Evolutionary conservation across 805 yeast genomes (phyloP).

Genomic region (Metschnikowia proteae): DNA sequence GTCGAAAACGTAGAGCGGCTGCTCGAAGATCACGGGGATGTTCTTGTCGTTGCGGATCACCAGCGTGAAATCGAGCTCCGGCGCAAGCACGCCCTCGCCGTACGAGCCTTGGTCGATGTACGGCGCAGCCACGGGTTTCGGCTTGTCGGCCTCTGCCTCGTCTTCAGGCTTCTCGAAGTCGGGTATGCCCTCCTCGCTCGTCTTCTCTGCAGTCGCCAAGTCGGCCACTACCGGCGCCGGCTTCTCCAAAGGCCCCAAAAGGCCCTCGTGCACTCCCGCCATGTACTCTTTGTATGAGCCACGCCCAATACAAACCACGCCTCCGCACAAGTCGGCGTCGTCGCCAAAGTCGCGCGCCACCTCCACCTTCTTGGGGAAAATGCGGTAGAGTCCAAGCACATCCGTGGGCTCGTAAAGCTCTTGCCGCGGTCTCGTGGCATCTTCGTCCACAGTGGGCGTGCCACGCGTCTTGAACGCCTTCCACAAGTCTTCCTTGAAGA

Average conservation of each 20-base stretch:
- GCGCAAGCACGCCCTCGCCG: slow-evolving; percentile 49
- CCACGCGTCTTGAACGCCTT: slow-evolving; percentile 10
- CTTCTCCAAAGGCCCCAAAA: slow-evolving; percentile 78
- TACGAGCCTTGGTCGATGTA: slow-evolving; percentile 63
- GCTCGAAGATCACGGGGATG: slow-evolving; percentile 62
- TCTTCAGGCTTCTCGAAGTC: slow-evolving; percentile 23
- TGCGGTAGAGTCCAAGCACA: slow-evolving; percentile 55
- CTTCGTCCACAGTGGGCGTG: neutral
- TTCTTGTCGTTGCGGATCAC: slow-evolving; percentile 30
- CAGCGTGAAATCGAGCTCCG: slow-evolving; percentile 47
- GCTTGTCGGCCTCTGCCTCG: slow-evolving; percentile 17
- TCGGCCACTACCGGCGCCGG: slow-evolving; percentile 28
- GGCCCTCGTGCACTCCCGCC: slow-evolving; percentile 89
- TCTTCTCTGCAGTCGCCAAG: slow-evolving; percentile 11
- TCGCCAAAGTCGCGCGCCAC: slow-evolving; percentile 40
- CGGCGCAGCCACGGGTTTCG: slow-evolving; percentile 55
- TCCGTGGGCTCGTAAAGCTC: slow-evolving; percentile 41
- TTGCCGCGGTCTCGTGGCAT: slow-evolving; percentile 19
- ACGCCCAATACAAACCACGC: slow-evolving; percentile 87
- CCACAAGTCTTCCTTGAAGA: slow-evolving; percentile 18
- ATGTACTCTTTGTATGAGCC: slow-evolving; percentile 94
- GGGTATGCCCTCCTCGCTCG: slow-evolving; percentile 14
- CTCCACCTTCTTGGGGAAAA: slow-evolving; percentile 23
- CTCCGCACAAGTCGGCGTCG: slow-evolving; percentile 58
- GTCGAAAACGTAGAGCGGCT: slow-evolving; percentile 73